phyloP scores from a whole-genome alignment of 139 green algal genomes.

The Chlamydomonas eustigma region DNA sequence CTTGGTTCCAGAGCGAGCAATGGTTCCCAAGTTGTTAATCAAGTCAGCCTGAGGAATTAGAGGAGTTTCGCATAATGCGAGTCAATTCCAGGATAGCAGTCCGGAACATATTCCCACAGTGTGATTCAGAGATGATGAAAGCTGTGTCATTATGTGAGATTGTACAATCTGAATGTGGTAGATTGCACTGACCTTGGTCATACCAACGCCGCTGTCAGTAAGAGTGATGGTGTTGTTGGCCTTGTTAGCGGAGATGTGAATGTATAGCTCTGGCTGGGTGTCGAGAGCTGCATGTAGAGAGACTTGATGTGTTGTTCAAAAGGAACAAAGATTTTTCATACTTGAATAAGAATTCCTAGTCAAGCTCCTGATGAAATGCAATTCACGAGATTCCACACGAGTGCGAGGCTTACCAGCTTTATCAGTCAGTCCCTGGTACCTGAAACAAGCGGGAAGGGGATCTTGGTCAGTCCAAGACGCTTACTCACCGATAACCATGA shows the following conservation, averaged over 20 bases:
- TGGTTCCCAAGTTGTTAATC: constrained; percentile 99
- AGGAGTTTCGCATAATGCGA: background rate
- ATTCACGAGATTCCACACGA: background rate
- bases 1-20: constrained; percentile 96
- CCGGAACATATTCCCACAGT: too few species aligned
- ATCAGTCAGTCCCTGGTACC: constrained; percentile 94
- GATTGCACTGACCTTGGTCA: constrained; percentile 82
- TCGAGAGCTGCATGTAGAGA: constrained; percentile 75
- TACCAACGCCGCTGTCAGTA: constrained; percentile 92
- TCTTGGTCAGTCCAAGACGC: background rate
- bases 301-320: background rate
- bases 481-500: background rate
- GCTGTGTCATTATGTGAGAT: too few species aligned
- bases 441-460: background rate
- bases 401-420: constrained; percentile 3
- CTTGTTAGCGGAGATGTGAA: constrained; percentile 97
- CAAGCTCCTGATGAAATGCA: background rate
- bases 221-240: constrained; percentile 94
- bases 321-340: background rate
- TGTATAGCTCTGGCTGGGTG: constrained; percentile 89
- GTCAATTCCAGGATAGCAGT: background rate
- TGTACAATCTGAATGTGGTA: too few species aligned
- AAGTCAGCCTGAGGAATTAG: constrained; percentile 67
- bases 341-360: background rate
- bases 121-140: too few species aligned